Percentiles rank a stretch among this genome's conserved stretches.
Evolutionary conservation across 805 yeast species (phyloP).

Genomic region (Candida insectorum): DNA sequence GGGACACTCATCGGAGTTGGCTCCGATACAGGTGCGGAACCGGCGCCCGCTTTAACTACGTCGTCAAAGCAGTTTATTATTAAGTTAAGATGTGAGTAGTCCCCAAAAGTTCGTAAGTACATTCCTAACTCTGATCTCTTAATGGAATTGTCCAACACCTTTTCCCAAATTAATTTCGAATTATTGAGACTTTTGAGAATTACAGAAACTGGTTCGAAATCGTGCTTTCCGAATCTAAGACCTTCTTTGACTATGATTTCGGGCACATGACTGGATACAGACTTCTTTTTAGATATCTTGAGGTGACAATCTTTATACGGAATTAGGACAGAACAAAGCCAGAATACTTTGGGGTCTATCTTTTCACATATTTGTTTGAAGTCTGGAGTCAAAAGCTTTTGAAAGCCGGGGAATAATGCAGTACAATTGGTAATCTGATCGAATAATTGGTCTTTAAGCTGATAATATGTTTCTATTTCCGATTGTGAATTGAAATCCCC

Average conservation of each 20-base stretch:
- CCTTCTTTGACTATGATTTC: slow-evolving; percentile 64
- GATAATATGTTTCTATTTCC: slow-evolving; percentile 11
- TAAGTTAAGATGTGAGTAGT: slow-evolving; percentile 45
- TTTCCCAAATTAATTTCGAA: slow-evolving; percentile 21
- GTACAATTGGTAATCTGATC: slow-evolving; percentile 21
- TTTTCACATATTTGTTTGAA: slow-evolving; percentile 1
- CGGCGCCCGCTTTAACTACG: slow-evolving; percentile 12
- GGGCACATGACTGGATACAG: slow-evolving; percentile 34
- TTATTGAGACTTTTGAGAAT: slow-evolving; percentile 6
- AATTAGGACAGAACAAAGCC: slow-evolving; percentile 48
- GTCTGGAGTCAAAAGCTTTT: slow-evolving; percentile 3
- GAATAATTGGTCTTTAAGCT: slow-evolving; percentile 2
- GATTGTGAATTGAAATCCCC: slow-evolving; percentile 10
- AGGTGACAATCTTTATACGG: slow-evolving; percentile 42
- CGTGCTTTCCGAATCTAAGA: slow-evolving; percentile 57
- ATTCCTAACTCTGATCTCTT: slow-evolving; percentile 60
- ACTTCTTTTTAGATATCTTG: slow-evolving; percentile 38
- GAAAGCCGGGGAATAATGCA: slow-evolving; percentile 18
- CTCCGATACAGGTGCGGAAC: slow-evolving; percentile 1
- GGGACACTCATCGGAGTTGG: slow-evolving; percentile 11
- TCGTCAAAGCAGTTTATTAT: slow-evolving; percentile 36
- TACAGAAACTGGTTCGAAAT: slow-evolving; percentile 48
- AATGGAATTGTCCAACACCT: slow-evolving; percentile 14
- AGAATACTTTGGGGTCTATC: slow-evolving; percentile 27
- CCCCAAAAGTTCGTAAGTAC: slow-evolving; percentile 52